These are phyloP conservation scores for Cyclanthera cordifolia DNA, from an alignment of 306 rosid species.

Conservation along the genomic window DNA sequence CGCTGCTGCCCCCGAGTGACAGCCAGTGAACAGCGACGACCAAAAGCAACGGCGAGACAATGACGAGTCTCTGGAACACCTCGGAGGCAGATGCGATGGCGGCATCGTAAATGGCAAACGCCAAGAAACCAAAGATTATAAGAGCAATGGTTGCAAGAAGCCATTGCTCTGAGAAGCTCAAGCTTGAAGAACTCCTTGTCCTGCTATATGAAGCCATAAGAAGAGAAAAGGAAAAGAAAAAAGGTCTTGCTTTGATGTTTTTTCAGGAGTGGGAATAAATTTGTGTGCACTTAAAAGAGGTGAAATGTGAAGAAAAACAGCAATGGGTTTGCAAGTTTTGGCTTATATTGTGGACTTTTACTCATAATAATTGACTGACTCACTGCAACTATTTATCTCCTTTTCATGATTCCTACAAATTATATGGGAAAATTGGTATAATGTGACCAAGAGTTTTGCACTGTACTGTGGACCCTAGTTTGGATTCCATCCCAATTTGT, in stretches of 20 bases:
- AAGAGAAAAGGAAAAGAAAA: not conserved
- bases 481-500: too few relatives aligned
- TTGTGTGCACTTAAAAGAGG: not conserved
- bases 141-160: constrained; percentile 7
- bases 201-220: not conserved
- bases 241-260: not conserved
- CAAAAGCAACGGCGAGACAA: constrained; percentile 4
- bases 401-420: not conserved
- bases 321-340: not conserved
- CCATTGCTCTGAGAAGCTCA: constrained; percentile 6
- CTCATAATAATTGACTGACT: not conserved
- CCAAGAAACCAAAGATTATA: not conserved
- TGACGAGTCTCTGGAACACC: not conserved
- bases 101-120: not conserved
- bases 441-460: too few relatives aligned
- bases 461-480: too few relatives aligned
- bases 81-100: not conserved
- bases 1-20: not conserved
- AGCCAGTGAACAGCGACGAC: constrained; percentile 5
- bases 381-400: not conserved
- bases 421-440: too few relatives aligned
- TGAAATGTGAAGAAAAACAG: not conserved
- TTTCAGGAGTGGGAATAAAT: not conserved
- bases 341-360: not conserved
- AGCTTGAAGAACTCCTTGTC: not conserved